Conservation (phyloP, 495 filamentous ascomycete genomes). For the Aspergillus diversus region DNA sequence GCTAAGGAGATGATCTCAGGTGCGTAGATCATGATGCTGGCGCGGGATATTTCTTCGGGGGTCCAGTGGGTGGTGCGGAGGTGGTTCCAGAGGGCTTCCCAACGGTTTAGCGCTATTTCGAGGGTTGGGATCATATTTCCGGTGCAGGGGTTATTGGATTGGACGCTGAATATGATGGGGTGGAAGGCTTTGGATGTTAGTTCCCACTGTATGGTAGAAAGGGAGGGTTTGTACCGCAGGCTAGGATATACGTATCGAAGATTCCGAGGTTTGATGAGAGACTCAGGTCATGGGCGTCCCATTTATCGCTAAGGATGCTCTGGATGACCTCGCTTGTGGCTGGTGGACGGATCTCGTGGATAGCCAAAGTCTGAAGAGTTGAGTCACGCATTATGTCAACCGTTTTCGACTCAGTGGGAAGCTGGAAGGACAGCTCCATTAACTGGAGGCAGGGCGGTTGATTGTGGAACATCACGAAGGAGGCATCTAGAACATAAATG, state of each 20-base stretch:
- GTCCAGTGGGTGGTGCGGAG: not conserved
- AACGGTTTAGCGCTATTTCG: not conserved
- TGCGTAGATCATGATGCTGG: not conserved
- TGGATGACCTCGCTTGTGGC: no score
- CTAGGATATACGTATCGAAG: no score
- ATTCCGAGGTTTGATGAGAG: no score
- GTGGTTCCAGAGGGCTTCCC: not conserved
- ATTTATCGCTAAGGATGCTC: no score
- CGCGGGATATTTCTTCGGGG: not conserved
- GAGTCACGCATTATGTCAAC: not conserved
- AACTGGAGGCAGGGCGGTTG: not conserved
- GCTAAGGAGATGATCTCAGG: no score
- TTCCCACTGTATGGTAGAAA: no score
- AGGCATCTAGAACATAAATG: not conserved
- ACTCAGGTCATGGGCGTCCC: no score
- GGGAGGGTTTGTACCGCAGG: no score
- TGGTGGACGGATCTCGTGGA: not conserved
- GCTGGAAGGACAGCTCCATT: not conserved
- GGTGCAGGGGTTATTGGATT: not conserved
- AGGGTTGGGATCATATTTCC: not conserved
- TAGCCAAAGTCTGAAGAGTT: not conserved
- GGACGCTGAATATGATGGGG: not conserved
- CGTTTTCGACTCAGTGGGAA: not conserved
- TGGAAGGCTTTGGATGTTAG: not conserved
- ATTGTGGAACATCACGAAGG: not conserved